These are phyloP conservation scores for Lasiodiplodia sp. DNA, from an alignment of 2,329 filamentous ascomycete genomes.

Conservation along the genomic window DNA sequence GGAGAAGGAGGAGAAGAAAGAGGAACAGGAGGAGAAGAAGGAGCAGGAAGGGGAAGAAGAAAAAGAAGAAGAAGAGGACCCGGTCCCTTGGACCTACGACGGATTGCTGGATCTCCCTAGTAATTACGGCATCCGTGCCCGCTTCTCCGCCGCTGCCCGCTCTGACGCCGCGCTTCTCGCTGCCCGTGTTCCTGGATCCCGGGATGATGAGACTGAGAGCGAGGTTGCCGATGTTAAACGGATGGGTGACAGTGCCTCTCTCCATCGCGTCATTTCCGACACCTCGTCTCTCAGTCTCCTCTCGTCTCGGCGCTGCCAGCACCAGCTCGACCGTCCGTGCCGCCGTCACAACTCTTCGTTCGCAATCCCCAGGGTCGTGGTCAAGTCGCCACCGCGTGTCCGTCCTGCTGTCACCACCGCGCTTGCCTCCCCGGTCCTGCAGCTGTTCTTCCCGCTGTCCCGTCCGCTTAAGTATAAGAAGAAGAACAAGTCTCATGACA, in stretches of 20 bases:
- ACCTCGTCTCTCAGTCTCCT: not conserved
- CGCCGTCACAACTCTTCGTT: not conserved
- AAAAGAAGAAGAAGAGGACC: not conserved
- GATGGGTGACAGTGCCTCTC: conserved; percentile 1
- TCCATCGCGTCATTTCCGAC: not conserved
- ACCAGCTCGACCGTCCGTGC: not conserved
- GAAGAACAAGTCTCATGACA: not conserved
- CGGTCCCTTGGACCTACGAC: not conserved
- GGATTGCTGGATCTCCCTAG: not conserved
- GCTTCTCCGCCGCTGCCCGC: not conserved
- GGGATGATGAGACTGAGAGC: not conserved
- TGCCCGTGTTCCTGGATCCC: not conserved
- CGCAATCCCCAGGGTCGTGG: not conserved
- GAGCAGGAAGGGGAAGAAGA: not conserved
- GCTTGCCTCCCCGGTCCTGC: not conserved
- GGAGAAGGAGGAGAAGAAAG: not conserved
- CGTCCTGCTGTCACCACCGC: not conserved
- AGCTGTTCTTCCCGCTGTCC: not conserved
- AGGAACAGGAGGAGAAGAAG: not conserved
- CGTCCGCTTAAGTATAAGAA: not conserved
- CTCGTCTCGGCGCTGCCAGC: not conserved
- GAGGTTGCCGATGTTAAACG: not conserved
- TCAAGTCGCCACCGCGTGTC: not conserved
- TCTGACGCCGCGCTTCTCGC: not conserved
- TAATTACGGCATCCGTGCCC: not conserved